phyloP scores from a whole-genome alignment of 1,284 basidiomycete genomes.

The Rhizoctonia solani region DNA sequence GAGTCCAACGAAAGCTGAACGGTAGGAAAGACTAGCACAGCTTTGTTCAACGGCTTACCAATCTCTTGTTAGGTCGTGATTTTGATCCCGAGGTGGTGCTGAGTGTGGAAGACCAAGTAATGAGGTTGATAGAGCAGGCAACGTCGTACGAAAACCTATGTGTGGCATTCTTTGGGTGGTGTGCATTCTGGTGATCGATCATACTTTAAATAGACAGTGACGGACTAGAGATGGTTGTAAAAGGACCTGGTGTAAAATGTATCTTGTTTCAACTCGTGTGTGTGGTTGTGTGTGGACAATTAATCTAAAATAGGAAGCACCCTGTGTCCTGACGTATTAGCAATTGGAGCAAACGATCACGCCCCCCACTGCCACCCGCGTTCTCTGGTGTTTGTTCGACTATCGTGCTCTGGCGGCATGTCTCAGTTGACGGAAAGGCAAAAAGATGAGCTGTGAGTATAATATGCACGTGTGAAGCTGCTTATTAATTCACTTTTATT shows the following conservation, averaged over 20 bases:
- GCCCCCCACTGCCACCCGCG: slow-evolving; percentile 4
- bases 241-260: slow-evolving; percentile 21
- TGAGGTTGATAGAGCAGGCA: slow-evolving; percentile 88
- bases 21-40: slow-evolving; percentile 53
- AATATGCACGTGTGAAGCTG: slow-evolving; percentile 40
- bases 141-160: slow-evolving; percentile 92
- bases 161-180: slow-evolving; percentile 97
- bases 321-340: slow-evolving; percentile 29
- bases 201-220: slow-evolving; percentile 18
- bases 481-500: slow-evolving; percentile 27
- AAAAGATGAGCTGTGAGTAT: slow-evolving; percentile 77
- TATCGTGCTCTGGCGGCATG: slow-evolving; percentile 29
- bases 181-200: slow-evolving; percentile 40
- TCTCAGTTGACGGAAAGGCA: slow-evolving; percentile 71
- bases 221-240: slow-evolving; percentile 19
- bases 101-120: slow-evolving; percentile 78
- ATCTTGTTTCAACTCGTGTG: slow-evolving; percentile 12
- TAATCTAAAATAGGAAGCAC: slow-evolving; percentile 24
- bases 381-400: slow-evolving; percentile 18
- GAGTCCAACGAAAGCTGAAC: slow-evolving; percentile 91
- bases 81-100: slow-evolving; percentile 63
- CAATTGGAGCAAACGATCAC: slow-evolving; percentile 19
- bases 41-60: slow-evolving; percentile 1
- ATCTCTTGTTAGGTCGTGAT: slow-evolving; percentile 22
- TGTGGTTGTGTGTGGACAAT: slow-evolving; percentile 8